Evolutionary conservation across 257 asterid species (phyloP), one percentile per base, ranked within the genome.

Genomic region (Fraxinus cuspidata): DNA sequence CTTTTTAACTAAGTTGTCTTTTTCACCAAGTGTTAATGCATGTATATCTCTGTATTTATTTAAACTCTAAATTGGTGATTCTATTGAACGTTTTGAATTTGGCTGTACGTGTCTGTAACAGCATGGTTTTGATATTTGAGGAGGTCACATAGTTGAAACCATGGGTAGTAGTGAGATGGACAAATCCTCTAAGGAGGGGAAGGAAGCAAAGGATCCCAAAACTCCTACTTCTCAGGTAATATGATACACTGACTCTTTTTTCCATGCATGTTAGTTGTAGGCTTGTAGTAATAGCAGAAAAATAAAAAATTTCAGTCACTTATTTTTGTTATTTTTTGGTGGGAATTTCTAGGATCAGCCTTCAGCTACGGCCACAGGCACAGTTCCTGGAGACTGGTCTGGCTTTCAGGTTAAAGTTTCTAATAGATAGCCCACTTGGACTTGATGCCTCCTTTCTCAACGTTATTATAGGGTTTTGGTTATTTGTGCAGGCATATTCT

Each of bases 101-200:
- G 32, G 35, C 16, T 63, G 40, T 74, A 70, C 53, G 64, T 72
- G 40, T 75, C 42, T 78, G 79, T 76, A 76, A 74, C 84, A 87
- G 95, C 81, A 89, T 87, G 90, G 75, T 86, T 81, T 71, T 75
- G 81, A 70, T 76, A 32, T 74, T 72, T 77, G 53, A 79, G 86
- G 77, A 78, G 82, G 80, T 80, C 37, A 78, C 38, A 78, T 77
- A 74, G 78, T 79, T 83, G 69, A 82, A 77, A 40, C 81, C 78
- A 86, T 86, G 88, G 88, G 85, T 74, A 82, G 90, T 74, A 79
- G 83, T 74, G 89, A 85, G 84, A 83, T 81, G 74, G 89, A 85
- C 56, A 87, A 87, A 76, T 79, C 87, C 70, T 79, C 85, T 25
- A 85, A 83, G 81, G 90, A 85, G 69, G 81, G 77, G 63, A 87